Evolutionary conservation across 306 rosid genomes (phyloP).

Genomic region (Coriaria nepalensis): DNA sequence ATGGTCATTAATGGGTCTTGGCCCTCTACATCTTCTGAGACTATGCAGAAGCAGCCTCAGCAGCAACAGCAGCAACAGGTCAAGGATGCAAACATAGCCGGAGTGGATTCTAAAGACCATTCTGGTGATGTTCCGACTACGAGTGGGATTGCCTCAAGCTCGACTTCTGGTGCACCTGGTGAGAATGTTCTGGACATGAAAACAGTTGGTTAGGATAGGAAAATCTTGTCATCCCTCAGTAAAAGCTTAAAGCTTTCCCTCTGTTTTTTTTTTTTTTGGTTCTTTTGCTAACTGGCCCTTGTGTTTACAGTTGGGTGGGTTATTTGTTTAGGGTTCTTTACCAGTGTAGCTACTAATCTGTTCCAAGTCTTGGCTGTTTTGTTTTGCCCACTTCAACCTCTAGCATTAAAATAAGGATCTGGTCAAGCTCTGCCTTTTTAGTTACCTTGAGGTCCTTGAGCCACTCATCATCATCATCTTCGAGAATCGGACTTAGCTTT

Average conservation of each 20-base stretch:
- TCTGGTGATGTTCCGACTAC: constrained; percentile 15
- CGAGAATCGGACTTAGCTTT: constrained; percentile 15
- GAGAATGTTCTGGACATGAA: constrained; percentile 19
- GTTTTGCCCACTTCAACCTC: too few relatives aligned
- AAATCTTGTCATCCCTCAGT: too few relatives aligned
- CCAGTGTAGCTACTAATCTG: too few relatives aligned
- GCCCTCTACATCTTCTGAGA: constrained; percentile 30
- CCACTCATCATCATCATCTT: constrained; percentile 31
- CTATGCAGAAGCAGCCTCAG: constrained; percentile 39
- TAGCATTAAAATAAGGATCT: too few relatives aligned
- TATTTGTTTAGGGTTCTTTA: too few relatives aligned
- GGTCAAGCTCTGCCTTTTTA: too few relatives aligned
- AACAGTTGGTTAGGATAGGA: constrained; percentile 14
- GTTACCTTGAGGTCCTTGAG: constrained; percentile 47
- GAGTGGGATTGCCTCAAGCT: constrained; percentile 3
- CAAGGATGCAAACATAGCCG: background rate
- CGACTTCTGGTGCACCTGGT: constrained; percentile 10
- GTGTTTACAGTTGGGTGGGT: too few relatives aligned
- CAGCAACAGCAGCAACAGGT: background rate
- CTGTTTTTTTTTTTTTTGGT: too few relatives aligned
- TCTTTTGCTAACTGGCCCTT: too few relatives aligned
- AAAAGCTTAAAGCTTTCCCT: too few relatives aligned
- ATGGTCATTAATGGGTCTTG: constrained; percentile 16
- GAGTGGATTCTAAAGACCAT: constrained; percentile 27
- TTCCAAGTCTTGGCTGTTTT: too few relatives aligned